Evolutionary conservation across 2,329 filamentous ascomycete species (phyloP).

Genomic region (Graphilbum ipis-grandicollis): DNA sequence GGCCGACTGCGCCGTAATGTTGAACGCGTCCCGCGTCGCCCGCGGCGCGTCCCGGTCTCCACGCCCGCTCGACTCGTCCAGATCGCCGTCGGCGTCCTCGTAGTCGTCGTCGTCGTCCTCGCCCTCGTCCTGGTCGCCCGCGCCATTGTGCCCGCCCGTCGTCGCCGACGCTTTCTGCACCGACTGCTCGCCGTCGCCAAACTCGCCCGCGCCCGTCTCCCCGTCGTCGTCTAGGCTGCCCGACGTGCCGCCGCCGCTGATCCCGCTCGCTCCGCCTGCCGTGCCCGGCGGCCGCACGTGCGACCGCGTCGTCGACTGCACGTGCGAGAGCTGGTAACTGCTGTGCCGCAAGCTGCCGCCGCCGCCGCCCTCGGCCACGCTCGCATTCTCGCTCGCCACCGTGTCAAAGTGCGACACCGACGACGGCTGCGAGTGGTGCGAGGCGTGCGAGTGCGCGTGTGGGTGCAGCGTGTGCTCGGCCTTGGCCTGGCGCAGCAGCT

Average conservation of each 20-base stretch:
- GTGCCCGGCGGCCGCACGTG: slow-evolving; percentile 15
- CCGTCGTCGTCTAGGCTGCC: slow-evolving; percentile 30
- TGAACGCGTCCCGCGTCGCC: slow-evolving; percentile 80
- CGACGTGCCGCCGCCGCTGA: slow-evolving; percentile 22
- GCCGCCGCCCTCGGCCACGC: slow-evolving; percentile 22
- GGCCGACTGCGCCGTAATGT: slow-evolving; percentile 91
- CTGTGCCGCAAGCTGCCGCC: slow-evolving; percentile 12
- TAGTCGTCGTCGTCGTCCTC: slow-evolving; percentile 26
- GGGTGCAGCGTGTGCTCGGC: slow-evolving; percentile 29
- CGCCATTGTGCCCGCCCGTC: background rate
- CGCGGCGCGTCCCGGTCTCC: slow-evolving; percentile 49
- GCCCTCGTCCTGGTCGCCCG: slow-evolving; percentile 15
- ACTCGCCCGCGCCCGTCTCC: slow-evolving; percentile 13
- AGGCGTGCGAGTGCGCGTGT: slow-evolving; percentile 16
- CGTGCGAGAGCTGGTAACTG: slow-evolving; percentile 27
- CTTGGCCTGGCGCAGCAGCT: slow-evolving; percentile 62
- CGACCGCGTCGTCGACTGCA: slow-evolving; percentile 19
- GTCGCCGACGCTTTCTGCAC: background rate
- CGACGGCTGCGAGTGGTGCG: slow-evolving; percentile 23
- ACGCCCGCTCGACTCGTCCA: slow-evolving; percentile 54
- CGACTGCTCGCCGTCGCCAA: slow-evolving; percentile 6
- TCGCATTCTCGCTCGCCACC: slow-evolving; percentile 35
- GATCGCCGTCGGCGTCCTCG: slow-evolving; percentile 55
- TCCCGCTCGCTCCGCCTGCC: slow-evolving; percentile 16
- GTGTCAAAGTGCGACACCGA: slow-evolving; percentile 21